Conservation (phyloP, 2,329 filamentous ascomycete species). For the Beauveria medogensis region DNA sequence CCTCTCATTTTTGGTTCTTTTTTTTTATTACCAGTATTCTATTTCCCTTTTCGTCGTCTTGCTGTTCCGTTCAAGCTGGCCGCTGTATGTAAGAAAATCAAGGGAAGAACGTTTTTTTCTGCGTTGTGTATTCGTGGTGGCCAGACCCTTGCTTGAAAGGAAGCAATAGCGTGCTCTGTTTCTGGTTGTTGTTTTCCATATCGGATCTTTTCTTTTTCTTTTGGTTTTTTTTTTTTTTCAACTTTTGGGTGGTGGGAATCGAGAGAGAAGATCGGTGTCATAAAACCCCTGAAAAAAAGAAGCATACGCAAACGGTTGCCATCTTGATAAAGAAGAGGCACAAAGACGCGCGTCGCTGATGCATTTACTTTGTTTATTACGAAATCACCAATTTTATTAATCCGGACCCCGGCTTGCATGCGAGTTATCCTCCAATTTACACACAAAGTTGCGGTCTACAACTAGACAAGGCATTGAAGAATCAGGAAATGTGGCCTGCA, state of each 20-base stretch:
- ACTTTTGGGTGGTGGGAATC: neutral
- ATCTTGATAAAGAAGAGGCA: constrained; percentile 7
- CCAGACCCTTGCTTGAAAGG: neutral
- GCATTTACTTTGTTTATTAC: constrained; percentile 15
- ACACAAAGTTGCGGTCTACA: too few species aligned
- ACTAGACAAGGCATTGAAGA: too few species aligned
- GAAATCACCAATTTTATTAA: neutral
- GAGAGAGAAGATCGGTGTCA: neutral
- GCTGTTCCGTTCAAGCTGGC: neutral
- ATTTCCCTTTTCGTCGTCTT: constrained; percentile 1
- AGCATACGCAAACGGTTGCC: neutral
- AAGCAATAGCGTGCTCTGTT: constrained; percentile 4
- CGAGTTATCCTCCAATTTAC: too few species aligned
- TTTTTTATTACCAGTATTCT: constrained; percentile 5
- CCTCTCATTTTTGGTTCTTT: constrained; percentile 11
- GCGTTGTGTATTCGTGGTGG: neutral
- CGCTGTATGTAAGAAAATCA: neutral
- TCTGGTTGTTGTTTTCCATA: constrained; percentile 6
- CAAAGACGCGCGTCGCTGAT: neutral
- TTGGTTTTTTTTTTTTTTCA: neutral
- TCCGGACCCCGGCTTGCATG: neutral
- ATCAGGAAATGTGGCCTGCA: too few species aligned
- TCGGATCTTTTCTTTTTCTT: neutral
- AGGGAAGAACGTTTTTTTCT: constrained; percentile 1
- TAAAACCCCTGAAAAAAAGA: neutral